Conservation (phyloP, 2,329 filamentous ascomycete genomes). For the Alternaria tenuissima region DNA sequence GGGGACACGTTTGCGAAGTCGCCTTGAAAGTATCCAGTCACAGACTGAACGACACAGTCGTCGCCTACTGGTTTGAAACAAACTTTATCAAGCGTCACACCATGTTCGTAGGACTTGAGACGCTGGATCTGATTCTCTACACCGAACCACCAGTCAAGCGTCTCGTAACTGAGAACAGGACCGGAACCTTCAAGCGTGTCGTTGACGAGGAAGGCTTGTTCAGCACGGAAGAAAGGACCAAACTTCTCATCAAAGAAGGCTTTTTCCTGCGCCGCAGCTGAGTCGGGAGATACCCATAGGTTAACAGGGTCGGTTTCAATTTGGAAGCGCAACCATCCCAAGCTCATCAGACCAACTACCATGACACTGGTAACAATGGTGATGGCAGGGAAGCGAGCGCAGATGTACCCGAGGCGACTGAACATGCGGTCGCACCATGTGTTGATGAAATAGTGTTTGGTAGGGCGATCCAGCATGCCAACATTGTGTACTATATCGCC, state of each 20-base stretch:
- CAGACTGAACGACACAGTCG: conserved; percentile 89
- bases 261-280: conserved; percentile 90
- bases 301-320: conserved; percentile 89
- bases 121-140: conserved; percentile 80
- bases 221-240: conserved; percentile 92
- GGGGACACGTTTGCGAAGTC: conserved; percentile 69
- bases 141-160: conserved; percentile 90
- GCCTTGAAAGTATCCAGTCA: conserved; percentile 87
- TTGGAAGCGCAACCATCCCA: conserved; percentile 89
- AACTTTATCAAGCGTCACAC: conserved; percentile 78
- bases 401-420: conserved; percentile 78
- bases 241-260: conserved; percentile 92
- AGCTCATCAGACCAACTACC: conserved; percentile 78
- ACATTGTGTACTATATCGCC: conserved; percentile 80
- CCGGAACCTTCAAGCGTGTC: conserved; percentile 74
- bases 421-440: conserved; percentile 83
- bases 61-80: conserved; percentile 93
- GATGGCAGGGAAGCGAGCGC: conserved; percentile 82
- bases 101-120: conserved; percentile 74
- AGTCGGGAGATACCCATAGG: conserved; percentile 96
- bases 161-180: conserved; percentile 88
- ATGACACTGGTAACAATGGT: conserved; percentile 82
- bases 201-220: conserved; percentile 94
- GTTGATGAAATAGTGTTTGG: conserved; percentile 83
- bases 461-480: conserved; percentile 80